Conservation (phyloP, 805 yeast species). For the Cyberlindnera americana region DNA sequence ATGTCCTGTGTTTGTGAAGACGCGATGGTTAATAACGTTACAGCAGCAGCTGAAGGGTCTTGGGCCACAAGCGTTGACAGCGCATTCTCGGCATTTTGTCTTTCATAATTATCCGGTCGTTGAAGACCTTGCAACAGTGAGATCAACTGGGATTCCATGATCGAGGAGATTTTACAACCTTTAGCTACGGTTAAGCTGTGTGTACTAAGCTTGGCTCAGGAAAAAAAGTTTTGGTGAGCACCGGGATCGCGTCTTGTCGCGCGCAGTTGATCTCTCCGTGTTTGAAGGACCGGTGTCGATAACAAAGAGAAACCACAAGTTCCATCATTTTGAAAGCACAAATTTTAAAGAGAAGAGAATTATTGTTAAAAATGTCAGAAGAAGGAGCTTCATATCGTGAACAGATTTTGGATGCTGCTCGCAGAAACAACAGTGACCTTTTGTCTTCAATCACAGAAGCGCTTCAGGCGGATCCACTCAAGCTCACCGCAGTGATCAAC, state of each 20-base stretch:
- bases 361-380: conserved; percentile 13
- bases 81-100: conserved; percentile 27
- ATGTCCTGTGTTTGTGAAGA: conserved; percentile 27
- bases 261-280: too few relatives aligned
- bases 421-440: conserved; percentile 83
- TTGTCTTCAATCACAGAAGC: conserved; percentile 50
- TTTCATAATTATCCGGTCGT: conserved; percentile 37
- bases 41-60: conserved; percentile 48
- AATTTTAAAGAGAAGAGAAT: neutral
- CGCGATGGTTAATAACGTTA: conserved; percentile 42
- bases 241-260: conserved; percentile 1
- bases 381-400: conserved; percentile 77
- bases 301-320: too few relatives aligned
- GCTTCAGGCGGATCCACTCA: conserved; percentile 22
- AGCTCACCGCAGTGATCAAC: conserved; percentile 55
- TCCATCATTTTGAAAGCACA: neutral
- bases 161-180: too few relatives aligned
- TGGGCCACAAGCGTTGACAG: conserved; percentile 40
- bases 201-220: too few relatives aligned
- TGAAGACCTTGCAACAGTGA: conserved; percentile 31
- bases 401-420: conserved; percentile 80
- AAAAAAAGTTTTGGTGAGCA: too few relatives aligned
- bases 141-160: conserved; percentile 10
- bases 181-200: too few relatives aligned
- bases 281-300: too few relatives aligned